Base-by-base conservation (phyloP, 139 green algal genomes). In the Volvox reticuliferus region DNA sequence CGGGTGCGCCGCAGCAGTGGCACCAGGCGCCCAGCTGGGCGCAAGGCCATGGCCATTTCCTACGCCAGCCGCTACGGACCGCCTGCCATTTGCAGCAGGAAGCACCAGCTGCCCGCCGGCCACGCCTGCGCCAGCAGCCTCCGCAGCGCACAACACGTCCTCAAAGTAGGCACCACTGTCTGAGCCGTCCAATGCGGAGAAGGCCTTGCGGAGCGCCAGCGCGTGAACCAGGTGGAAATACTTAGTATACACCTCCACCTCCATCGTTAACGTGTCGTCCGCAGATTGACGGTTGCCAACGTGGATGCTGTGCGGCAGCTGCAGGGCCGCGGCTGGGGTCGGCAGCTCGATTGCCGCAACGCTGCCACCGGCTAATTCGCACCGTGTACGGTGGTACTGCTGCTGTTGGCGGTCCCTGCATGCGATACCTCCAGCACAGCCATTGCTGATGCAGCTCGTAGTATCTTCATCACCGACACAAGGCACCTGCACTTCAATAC, bases 161-260 rank as follows among this genome's bases (percentile, higher is more conserved):
- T 96, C 95, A 87, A 96, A 97, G 79, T 77, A 92, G 18, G 83
- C 87, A 17, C 80, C 67, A 21, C 85, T 68, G 16, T 65, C 37
- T 22, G n/a, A 68, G 36, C 79, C 86, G 71, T 82, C 86, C 44
- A 92, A 61, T 12, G 80, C 73, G 13, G 95, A 91, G 61, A 88
- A 94, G 0, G 93, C 94, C 22, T 65, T 37, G 17, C 92, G 92
- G 83, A 97, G 92, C 0, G 92, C 91, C 79, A 95, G 88, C 0
- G 94, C 94, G 19, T 95, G 93, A 22, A 97, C 93, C 24, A 97
- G 92, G 89, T 98, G 95, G 88, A 95, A 95, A 86, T 96, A 97
- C 94, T 97, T 96, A 61, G 93, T 94, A 86, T 93, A 98, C 76
- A 97, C 95, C 88, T 95, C 88, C 79, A 94, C 93, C 78, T 97